Evolutionary conservation across 2,329 filamentous ascomycete genomes (phyloP).

Genomic region (Paracorniculantispora psalliotae): DNA sequence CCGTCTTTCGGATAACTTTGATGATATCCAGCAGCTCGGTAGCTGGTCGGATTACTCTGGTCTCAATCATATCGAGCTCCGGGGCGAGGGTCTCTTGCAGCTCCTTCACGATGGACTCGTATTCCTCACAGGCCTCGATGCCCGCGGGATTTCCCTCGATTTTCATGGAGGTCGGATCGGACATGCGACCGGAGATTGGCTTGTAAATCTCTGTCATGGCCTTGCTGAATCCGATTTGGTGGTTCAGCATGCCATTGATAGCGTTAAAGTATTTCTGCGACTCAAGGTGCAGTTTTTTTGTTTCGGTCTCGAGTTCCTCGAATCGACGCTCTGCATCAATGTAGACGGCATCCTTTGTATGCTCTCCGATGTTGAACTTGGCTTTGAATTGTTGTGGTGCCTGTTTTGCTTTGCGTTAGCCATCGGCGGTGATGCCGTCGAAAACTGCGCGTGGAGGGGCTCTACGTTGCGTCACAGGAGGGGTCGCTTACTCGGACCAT

Average conservation of each 20-base stretch:
- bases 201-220: constrained; percentile 96
- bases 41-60: constrained; percentile 82
- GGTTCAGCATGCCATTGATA: constrained; percentile 95
- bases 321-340: constrained; percentile 92
- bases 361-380: constrained; percentile 91
- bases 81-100: constrained; percentile 83
- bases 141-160: constrained; percentile 87
- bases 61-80: constrained; percentile 97
- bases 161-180: constrained; percentile 79
- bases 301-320: constrained; percentile 88
- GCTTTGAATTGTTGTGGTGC: constrained; percentile 88
- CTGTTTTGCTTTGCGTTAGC: constrained; percentile 32
- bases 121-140: constrained; percentile 93
- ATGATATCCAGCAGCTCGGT: constrained; percentile 92
- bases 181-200: constrained; percentile 92
- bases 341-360: constrained; percentile 93
- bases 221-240: constrained; percentile 98
- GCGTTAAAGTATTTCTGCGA: constrained; percentile 96
- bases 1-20: constrained; percentile 88
- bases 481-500: constrained; percentile 65
- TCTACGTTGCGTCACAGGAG: constrained; percentile 16
- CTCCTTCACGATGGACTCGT: constrained; percentile 85
- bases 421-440: background rate
- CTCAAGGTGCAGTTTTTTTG: constrained; percentile 94
- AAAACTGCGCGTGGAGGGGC: constrained; percentile 10